Percentiles rank a stretch among this genome's conserved stretches.
Conservation (phyloP, 495 filamentous ascomycete genomes). For the Massariosphaeria phaeospora region DNA sequence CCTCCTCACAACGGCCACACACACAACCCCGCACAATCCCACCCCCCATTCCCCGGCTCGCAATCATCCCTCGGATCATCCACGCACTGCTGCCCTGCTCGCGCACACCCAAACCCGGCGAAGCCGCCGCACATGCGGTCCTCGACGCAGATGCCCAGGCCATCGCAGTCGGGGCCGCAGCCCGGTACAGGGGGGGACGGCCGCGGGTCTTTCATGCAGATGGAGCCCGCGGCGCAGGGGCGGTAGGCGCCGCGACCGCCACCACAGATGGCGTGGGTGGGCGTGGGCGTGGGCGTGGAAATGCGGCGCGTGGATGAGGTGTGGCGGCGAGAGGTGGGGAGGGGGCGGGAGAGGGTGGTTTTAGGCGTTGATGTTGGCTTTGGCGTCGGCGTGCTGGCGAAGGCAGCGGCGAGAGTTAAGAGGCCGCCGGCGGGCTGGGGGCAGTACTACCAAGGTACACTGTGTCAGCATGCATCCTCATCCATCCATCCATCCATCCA, state of each 20-base stretch:
- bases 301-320: neutral
- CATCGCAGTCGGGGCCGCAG: constrained; percentile 28
- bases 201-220: constrained; percentile 23
- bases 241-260: constrained; percentile 17
- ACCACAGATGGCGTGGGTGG: constrained; percentile 16
- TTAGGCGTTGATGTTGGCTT: neutral
- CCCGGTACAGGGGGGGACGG: too few species aligned
- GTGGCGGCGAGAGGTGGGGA: neutral
- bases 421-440: too few species aligned
- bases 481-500: too few species aligned
- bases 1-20: constrained; percentile 1
- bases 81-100: constrained; percentile 8
- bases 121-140: constrained; percentile 27
- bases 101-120: constrained; percentile 15
- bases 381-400: neutral
- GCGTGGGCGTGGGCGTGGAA: constrained; percentile 2
- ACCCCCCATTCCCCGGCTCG: constrained; percentile 26
- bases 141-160: constrained; percentile 20
- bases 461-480: too few species aligned
- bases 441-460: too few species aligned
- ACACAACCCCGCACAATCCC: constrained; percentile 27
- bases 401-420: neutral
- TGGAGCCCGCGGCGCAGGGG: constrained; percentile 2
- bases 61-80: constrained; percentile 29
- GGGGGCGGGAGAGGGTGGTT: neutral